Conservation (phyloP, 75 land plant genomes). For the Sequoia sempervirens region DNA sequence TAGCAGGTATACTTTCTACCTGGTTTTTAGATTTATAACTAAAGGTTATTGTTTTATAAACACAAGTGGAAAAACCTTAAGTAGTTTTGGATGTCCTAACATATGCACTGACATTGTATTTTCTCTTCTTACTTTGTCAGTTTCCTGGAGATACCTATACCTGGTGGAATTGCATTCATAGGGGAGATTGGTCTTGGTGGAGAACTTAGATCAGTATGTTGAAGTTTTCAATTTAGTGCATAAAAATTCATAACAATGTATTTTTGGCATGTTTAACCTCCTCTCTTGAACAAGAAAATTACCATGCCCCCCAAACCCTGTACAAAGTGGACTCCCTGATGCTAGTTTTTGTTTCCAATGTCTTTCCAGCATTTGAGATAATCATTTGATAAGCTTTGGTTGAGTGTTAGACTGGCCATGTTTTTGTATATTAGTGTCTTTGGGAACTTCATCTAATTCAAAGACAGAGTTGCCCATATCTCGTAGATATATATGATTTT, state of each 20-base stretch:
- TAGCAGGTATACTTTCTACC: constrained; percentile 64
- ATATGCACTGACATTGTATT: not conserved
- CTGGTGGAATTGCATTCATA: constrained; percentile 66
- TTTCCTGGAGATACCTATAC: constrained; percentile 69
- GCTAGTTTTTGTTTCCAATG: not conserved
- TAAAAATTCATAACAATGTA: not conserved
- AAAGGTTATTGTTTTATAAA: not conserved
- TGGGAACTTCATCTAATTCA: not conserved
- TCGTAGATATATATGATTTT: not conserved
- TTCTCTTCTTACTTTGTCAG: constrained; percentile 24
- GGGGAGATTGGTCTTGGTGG: constrained; percentile 98
- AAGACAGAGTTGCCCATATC: not conserved
- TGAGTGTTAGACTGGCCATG: not conserved
- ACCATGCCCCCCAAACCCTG: not conserved
- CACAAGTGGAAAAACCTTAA: not conserved
- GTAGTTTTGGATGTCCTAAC: not conserved
- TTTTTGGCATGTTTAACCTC: not conserved
- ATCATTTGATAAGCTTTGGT: not conserved
- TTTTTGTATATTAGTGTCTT: not conserved
- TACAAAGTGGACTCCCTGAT: not conserved
- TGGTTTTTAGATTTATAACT: not conserved
- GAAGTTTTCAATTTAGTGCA: not conserved
- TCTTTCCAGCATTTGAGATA: not conserved
- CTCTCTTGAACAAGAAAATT: not conserved
- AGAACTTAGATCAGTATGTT: constrained; percentile 74